Evolutionary conservation across 2,329 filamentous ascomycete genomes (phyloP), one percentile per base, ranked within the genome.

Genomic region (Neonectria neomacrospora): DNA sequence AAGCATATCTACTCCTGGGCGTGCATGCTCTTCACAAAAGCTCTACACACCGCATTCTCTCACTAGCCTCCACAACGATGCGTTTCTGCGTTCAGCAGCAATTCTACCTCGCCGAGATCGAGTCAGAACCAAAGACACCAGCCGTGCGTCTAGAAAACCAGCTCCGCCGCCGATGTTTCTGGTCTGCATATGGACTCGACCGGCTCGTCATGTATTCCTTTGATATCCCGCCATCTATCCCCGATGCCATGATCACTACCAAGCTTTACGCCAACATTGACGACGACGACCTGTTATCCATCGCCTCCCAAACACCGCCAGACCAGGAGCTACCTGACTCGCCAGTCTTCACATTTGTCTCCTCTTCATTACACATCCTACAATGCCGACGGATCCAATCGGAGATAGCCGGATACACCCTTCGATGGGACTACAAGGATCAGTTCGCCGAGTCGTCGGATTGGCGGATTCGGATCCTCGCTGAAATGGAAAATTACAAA

Each of bases 151-250:
- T 62, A 3, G 60, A 71, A 37, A 61, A 41, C 3, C 74, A 76
- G 54, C 34, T 70, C 10, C 69, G 73, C 5, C 70, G 75, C 2
- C 64, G 75, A 16, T 67, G 74, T 22, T 77, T 76, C 61, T 76
- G 75, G 74, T 75, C 70, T 12, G 74, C 74, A 2, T 76, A 76
- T 45, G 66, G 61, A 5, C 45, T 76, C 12, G 74, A 76, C 55
- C 68, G 74, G 8, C 64, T 71, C 11, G 69, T 76, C 39, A 65
- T 72, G 59, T 69, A 69, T 22, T 67, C 68, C 7, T 71, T 72
- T 42, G 71, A 73, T 23, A 64, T 75, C 5, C 73, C 75, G 1
- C 61, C 62, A 7, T 75, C 71, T 1, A 61, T 76, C 1, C 52
- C 69, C 0, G 75, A 76, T 54, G 58, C 54, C n/a, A 71, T 75